Evolutionary conservation across 2,329 filamentous ascomycete genomes (phyloP).

Genomic region (Aspergillus caelatus): DNA sequence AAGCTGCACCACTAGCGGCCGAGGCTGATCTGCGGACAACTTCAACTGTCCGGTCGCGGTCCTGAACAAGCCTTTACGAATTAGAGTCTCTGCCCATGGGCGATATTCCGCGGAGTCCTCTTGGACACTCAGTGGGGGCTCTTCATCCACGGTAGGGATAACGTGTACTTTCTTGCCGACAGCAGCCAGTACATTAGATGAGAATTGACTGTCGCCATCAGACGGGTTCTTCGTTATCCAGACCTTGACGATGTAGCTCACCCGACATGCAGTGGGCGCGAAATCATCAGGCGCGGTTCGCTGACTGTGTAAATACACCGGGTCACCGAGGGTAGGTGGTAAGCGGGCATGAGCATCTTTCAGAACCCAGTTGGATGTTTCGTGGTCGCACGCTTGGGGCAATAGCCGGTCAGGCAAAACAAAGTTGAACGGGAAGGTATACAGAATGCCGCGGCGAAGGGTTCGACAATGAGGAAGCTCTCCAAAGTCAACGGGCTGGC

Average conservation of each 20-base stretch:
- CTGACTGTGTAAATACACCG: background rate
- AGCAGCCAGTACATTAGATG: background rate
- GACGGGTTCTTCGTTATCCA: background rate
- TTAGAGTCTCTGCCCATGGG: background rate
- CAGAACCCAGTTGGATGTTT: background rate
- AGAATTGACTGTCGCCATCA: background rate
- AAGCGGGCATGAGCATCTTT: background rate
- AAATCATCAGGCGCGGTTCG: background rate
- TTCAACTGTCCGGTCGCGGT: background rate
- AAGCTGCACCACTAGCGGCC: background rate
- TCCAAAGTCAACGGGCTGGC: background rate
- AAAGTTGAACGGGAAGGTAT: background rate
- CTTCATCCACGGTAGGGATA: background rate
- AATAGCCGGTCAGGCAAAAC: background rate
- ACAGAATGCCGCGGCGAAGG: background rate
- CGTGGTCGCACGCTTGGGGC: background rate
- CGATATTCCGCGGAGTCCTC: background rate
- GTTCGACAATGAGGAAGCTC: background rate
- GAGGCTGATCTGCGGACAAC: background rate
- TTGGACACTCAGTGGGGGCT: background rate
- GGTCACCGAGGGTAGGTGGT: background rate
- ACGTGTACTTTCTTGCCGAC: background rate
- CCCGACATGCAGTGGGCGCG: background rate
- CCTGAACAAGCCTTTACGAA: background rate
- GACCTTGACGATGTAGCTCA: background rate